Evolutionary conservation across 805 yeast species (phyloP).

Genomic region (Lipomyces chichibuensis): DNA sequence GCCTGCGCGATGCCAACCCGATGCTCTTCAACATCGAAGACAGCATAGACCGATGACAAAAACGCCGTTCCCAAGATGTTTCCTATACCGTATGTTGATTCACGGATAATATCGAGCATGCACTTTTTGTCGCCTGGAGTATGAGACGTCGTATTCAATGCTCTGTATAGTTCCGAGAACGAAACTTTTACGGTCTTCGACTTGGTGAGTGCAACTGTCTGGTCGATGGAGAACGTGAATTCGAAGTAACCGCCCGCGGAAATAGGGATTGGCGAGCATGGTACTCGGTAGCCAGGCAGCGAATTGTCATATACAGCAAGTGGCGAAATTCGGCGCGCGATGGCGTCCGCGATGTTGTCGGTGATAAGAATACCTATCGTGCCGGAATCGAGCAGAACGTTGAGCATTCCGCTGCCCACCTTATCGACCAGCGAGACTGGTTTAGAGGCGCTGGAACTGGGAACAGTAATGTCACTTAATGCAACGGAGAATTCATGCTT

Average conservation of each 20-base stretch:
- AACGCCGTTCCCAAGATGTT: constrained; percentile 31
- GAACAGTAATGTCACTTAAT: constrained; percentile 8
- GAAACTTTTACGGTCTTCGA: constrained; percentile 16
- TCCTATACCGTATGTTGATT: constrained; percentile 30
- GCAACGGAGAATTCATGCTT: constrained; percentile 15
- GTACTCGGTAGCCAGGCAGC: constrained; percentile 28
- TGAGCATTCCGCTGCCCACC: neutral
- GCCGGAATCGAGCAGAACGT: constrained; percentile 31
- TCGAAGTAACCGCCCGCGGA: neutral
- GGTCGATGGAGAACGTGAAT: neutral
- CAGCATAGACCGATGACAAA: constrained; percentile 25
- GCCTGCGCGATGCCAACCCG: constrained; percentile 28
- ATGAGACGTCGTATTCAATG: neutral
- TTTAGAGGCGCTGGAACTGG: neutral
- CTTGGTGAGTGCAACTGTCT: neutral
- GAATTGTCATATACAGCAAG: constrained; percentile 22
- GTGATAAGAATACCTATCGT: constrained; percentile 23
- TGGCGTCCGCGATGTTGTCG: constrained; percentile 27
- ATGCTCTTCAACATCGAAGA: constrained; percentile 21
- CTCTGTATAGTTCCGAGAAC: constrained; percentile 18
- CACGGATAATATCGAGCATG: constrained; percentile 27
- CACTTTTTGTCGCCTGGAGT: constrained; percentile 7
- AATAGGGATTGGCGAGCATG: constrained; percentile 12
- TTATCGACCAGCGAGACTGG: neutral
- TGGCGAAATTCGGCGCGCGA: constrained; percentile 19